Percentiles rank a stretch among this genome's conserved stretches.
These are phyloP conservation scores for Coniosporium tulheliwenetii DNA, from an alignment of 2,329 filamentous ascomycete genomes.

Conservation along the genomic window DNA sequence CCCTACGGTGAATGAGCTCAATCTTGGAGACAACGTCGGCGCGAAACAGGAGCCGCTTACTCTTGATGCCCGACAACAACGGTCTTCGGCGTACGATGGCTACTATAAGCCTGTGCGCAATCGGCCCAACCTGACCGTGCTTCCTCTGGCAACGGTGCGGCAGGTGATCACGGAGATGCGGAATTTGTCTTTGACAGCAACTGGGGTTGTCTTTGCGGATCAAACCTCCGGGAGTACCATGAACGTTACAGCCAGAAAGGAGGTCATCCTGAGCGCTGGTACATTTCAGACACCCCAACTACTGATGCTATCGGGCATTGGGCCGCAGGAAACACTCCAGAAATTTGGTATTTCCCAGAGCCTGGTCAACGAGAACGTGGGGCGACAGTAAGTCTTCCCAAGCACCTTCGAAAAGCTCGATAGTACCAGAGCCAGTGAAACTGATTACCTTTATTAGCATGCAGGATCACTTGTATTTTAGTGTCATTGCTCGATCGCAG, in stretches of 20 bases:
- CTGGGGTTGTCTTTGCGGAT: background rate
- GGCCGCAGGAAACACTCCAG: slow-evolving; percentile 3
- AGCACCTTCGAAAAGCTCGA: background rate
- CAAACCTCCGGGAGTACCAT: background rate
- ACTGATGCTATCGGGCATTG: slow-evolving; percentile 15
- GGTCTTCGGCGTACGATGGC: background rate
- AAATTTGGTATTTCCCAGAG: background rate
- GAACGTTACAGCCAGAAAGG: slow-evolving; percentile 13
- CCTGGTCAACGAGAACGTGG: slow-evolving; percentile 13
- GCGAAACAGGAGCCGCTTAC: background rate
- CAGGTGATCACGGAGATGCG: background rate
- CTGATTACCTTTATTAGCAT: slow-evolving; percentile 2
- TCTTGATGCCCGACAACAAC: background rate
- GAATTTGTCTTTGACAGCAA: background rate
- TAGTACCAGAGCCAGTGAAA: slow-evolving; percentile 8
- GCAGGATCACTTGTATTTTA: slow-evolving; percentile 1
- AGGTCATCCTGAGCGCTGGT: slow-evolving; percentile 16
- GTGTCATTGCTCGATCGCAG: slow-evolving; percentile 7
- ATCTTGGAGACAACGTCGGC: background rate
- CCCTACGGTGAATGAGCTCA: background rate
- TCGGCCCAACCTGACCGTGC: background rate
- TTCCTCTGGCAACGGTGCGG: background rate
- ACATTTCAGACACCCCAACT: slow-evolving; percentile 15
- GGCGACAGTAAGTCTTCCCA: background rate
- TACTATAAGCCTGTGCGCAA: background rate